Percentiles rank a stretch among this genome's conserved stretches.
phyloP scores from a whole-genome alignment of 1,139 yeast genomes.

The Blastobotrys serpentis region DNA sequence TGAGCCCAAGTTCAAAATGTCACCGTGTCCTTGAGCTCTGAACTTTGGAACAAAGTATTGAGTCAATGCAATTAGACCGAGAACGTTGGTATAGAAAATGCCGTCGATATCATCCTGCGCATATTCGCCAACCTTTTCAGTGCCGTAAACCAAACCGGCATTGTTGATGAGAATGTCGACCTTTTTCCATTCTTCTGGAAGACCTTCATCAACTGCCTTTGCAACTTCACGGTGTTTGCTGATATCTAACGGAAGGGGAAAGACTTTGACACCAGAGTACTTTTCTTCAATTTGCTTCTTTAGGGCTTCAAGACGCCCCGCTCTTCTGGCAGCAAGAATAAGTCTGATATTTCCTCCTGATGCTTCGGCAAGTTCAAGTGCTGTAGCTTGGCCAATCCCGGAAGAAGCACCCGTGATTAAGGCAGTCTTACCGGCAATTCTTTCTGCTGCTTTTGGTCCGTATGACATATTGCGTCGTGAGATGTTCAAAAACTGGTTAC shows the following conservation, averaged over 20 bases:
- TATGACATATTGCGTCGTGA: slow-evolving; percentile 31
- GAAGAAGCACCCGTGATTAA: slow-evolving; percentile 76
- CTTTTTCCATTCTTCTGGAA: slow-evolving; percentile 41
- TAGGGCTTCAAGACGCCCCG: slow-evolving; percentile 47
- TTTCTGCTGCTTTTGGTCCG: slow-evolving; percentile 56
- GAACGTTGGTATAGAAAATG: slow-evolving; percentile 70
- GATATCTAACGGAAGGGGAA: slow-evolving; percentile 60
- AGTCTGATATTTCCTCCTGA: slow-evolving; percentile 65
- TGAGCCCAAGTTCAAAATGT: slow-evolving; percentile 79
- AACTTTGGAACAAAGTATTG: slow-evolving; percentile 61
- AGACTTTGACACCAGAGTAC: slow-evolving; percentile 48
- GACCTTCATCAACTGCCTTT: slow-evolving; percentile 46
- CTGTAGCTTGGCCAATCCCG: slow-evolving; percentile 79
- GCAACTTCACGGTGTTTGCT: slow-evolving; percentile 50
- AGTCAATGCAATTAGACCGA: slow-evolving; percentile 69
- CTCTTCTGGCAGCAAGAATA: slow-evolving; percentile 68
- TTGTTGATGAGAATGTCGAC: slow-evolving; percentile 65
- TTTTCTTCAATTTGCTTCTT: slow-evolving; percentile 46
- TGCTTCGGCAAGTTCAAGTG: slow-evolving; percentile 66
- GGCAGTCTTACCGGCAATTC: slow-evolving; percentile 59
- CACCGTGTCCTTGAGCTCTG: slow-evolving; percentile 62
- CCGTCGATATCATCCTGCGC: slow-evolving; percentile 53
- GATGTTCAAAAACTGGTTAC: neutral
- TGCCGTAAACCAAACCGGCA: slow-evolving; percentile 79
- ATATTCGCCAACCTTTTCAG: slow-evolving; percentile 61